These are phyloP conservation scores for Mycena alexandri DNA, from an alignment of 768 basidiomycete species.

Conservation along the genomic window DNA sequence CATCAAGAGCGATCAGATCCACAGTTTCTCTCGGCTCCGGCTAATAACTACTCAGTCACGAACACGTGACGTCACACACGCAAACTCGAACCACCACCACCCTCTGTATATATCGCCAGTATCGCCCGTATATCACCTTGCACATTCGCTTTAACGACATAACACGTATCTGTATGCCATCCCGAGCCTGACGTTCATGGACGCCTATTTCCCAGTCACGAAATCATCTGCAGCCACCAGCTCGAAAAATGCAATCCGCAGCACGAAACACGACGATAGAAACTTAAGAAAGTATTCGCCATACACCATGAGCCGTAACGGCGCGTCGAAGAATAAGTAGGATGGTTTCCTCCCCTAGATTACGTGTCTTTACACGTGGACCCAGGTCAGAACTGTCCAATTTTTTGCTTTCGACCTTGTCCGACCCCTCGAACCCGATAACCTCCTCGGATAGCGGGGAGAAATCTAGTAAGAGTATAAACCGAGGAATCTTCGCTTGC, in stretches of 20 bases:
- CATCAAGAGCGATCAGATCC: constrained; percentile 26
- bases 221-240: constrained; percentile 30
- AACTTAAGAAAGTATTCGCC: constrained; percentile 27
- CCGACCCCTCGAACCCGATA: constrained; percentile 79
- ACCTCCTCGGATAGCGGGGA: constrained; percentile 77
- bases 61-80: too few species aligned
- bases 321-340: constrained; percentile 33
- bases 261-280: constrained; percentile 33
- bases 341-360: background rate
- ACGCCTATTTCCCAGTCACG: constrained; percentile 42
- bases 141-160: constrained; percentile 12
- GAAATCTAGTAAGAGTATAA: constrained; percentile 63
- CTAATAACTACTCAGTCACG: too few species aligned
- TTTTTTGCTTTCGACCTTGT: constrained; percentile 71
- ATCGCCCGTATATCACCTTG: constrained; percentile 5
- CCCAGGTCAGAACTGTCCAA: constrained; percentile 57
- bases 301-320: constrained; percentile 27
- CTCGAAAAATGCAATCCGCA: constrained; percentile 18
- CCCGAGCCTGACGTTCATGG: constrained; percentile 34
- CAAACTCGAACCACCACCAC: too few species aligned
- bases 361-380: constrained; percentile 32
- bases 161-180: constrained; percentile 28
- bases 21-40: too few species aligned
- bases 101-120: constrained; percentile 28
- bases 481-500: background rate